phyloP scores from a whole-genome alignment of 495 filamentous ascomycete genomes.

The Neurospora cerealis region DNA sequence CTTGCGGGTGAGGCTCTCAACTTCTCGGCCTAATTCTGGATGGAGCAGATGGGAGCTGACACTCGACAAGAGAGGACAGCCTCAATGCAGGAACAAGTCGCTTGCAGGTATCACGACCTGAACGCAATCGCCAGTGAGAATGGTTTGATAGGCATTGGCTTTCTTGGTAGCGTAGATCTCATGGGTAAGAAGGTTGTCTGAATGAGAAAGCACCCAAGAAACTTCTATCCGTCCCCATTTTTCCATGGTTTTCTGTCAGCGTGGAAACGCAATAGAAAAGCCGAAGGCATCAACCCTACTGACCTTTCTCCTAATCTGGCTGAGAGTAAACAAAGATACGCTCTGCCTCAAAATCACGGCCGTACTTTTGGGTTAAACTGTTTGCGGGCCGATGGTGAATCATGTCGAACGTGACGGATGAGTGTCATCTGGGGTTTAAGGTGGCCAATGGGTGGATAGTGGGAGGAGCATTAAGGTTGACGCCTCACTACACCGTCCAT shows the following conservation, averaged over 20 bases:
- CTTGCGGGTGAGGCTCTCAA: neutral
- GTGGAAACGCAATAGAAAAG: neutral
- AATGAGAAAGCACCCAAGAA: neutral
- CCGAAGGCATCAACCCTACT: neutral
- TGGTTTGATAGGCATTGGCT: neutral
- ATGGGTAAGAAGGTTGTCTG: neutral
- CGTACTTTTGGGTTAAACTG: neutral
- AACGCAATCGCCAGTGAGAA: neutral
- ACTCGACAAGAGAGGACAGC: neutral
- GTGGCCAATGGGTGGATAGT: neutral
- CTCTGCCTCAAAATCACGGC: neutral
- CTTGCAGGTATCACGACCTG: neutral
- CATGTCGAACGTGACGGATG: neutral
- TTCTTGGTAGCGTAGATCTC: neutral
- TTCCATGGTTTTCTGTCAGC: neutral
- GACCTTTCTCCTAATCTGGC: neutral
- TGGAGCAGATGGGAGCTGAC: neutral
- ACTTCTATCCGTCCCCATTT: neutral
- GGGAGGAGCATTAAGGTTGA: neutral
- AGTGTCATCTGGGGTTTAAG: neutral
- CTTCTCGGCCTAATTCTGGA: neutral
- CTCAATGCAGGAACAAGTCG: neutral
- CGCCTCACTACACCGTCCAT: neutral
- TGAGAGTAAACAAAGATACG: neutral
- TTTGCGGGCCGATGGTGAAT: neutral